Evolutionary conservation across 2,329 filamentous ascomycete genomes (phyloP), one percentile per base, ranked within the genome.

Genomic region (Colletotrichum chrysophilum): DNA sequence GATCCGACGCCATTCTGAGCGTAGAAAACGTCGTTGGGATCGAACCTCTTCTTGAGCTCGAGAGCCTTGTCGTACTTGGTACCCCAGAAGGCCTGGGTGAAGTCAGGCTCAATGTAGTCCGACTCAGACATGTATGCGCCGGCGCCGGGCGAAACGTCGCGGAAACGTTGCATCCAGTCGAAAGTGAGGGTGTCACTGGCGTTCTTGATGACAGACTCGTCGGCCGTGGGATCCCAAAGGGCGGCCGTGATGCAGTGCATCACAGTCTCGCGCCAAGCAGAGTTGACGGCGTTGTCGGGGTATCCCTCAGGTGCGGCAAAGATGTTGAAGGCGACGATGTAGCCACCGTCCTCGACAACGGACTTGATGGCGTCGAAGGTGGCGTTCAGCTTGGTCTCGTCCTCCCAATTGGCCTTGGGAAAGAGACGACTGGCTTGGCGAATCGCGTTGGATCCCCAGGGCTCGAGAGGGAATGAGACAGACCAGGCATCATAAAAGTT

Each of bases 191-290:
- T 71, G 1, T 78, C 61, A 0, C 85, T 80, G 1, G 83, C 81
- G 1, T 81, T 78, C 0, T 78, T 76, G 55, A 81, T 78, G 0
- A 84, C 81, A 0, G 83, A 82, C 7, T 79, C 60, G 66, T 87
- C 83, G 5, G 86, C 81, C 0, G 85, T 82, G 1, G 77, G 56
- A 26, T 85, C 86, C 0, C 38, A 10, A 0, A 80, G 61, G 1
- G 79, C 79, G 7, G 79, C 81, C 5, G 82, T 84, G 85, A 56
- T 65, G 55, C 83, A 67, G 32, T 77, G 86, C 77, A 86, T 79
- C 1, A 83, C 79, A 3, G 86, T 83, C 7, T 83, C 81, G 56
- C 89, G 84, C 88, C 88, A 90, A 2, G 88, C 88, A 5, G 88
- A 87, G 78, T 88, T 88, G 52, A 89, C 83, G 7, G 86, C 84